Evolutionary conservation across 2,329 filamentous ascomycete species (phyloP).

Genomic region (Arachnomyces sp.): DNA sequence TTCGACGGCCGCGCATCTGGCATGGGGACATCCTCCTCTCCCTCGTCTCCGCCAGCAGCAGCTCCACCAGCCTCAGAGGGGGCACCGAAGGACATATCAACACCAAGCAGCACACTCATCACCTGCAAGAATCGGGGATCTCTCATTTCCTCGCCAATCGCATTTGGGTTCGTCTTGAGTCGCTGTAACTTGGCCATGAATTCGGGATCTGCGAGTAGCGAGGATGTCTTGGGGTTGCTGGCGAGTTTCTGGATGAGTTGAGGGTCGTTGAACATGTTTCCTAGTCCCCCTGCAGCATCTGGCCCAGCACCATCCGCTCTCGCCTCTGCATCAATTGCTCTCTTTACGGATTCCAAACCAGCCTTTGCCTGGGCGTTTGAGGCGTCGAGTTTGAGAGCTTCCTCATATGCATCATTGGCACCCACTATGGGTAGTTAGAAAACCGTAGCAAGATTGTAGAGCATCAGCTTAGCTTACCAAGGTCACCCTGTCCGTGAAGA

Average conservation of each 20-base stretch:
- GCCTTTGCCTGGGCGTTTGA: constrained; percentile 88
- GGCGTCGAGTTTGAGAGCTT: constrained; percentile 88
- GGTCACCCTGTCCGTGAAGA: constrained; percentile 76
- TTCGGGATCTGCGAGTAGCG: constrained; percentile 66
- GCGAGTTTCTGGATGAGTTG: constrained; percentile 84
- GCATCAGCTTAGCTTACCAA: constrained; percentile 43
- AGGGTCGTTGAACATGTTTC: constrained; percentile 89
- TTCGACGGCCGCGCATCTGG: constrained; percentile 52
- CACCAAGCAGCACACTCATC: constrained; percentile 83
- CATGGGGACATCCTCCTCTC: constrained; percentile 70
- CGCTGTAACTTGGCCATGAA: constrained; percentile 89
- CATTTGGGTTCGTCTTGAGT: constrained; percentile 71
- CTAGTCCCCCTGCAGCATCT: constrained; percentile 68
- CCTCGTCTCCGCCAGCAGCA: constrained; percentile 38
- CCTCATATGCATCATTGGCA: constrained; percentile 82
- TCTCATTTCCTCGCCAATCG: constrained; percentile 68
- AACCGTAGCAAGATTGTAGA: constrained; percentile 1
- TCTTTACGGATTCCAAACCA: constrained; percentile 73
- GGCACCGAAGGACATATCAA: constrained; percentile 72
- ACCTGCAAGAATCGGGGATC: constrained; percentile 92
- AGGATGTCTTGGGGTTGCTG: constrained; percentile 84
- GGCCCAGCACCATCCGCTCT: constrained; percentile 51
- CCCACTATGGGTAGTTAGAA: constrained; percentile 43
- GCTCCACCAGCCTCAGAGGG: constrained; percentile 39
- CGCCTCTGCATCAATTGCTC: constrained; percentile 74